Base-by-base conservation (phyloP, 192 early-diverging fungal species). In the Rhizoclosmatium sp. region DNA sequence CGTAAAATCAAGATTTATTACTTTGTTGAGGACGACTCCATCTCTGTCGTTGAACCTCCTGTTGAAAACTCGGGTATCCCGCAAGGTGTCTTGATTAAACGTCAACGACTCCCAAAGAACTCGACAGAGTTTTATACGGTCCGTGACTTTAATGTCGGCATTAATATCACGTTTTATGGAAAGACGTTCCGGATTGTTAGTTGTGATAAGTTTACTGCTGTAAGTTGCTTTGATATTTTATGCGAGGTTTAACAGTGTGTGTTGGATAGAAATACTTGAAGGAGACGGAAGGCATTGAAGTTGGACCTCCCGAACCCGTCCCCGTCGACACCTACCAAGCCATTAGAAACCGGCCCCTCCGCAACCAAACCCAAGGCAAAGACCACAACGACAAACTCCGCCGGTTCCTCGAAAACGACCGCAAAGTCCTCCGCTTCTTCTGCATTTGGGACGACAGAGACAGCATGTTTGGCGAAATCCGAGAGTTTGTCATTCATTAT, bases 401-500 rank as follows among this genome's bases (percentile, higher is more conserved):
- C 47, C 56, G 84, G 46, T 92, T 92, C 70, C 75, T 92, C 47
- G 88, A 91, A 68, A 82, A 89, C 79, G 91, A 92, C 82, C 61
- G 89, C 10, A 86, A 86, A 78, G 91, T 92, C 10, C 78, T 92
- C 64, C 64, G 91, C 10, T 92, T 91, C 82, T 92, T 87, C 56
- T 91, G 89, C 75, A 81, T 91, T 45, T 92, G 91, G 91, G 89
- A 91, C 71, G 90, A 92, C 66, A 62, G 87, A 31, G 82, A 82
- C 51, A 84, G 80, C 47, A 87, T 90, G 87, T 90, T 89, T 85
- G 87, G 86, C 21, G 91, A 91, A 73, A 45, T 91, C 44, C 71
- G 89, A 42, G 89, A 92, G 56, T 91, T 92, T 89, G 88, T 92
- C 45, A 78, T 92, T 19, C 91, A 92, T 69, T 92, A 91, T 75